Base-by-base conservation (phyloP, 371 early-diverging fungal genomes). In the Lichtheimia ornata region DNA sequence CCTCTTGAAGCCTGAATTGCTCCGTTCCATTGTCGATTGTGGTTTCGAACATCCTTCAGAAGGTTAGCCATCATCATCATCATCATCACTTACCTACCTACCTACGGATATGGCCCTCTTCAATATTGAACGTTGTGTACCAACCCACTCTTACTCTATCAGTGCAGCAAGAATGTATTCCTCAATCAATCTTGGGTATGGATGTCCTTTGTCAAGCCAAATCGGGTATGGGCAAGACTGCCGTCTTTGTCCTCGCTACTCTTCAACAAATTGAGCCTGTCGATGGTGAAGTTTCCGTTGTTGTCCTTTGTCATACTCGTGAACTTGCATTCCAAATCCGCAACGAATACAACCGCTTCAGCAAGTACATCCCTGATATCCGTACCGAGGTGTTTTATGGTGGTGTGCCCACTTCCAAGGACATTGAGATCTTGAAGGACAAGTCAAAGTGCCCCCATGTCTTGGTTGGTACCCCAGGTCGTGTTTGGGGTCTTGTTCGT, bases 161-260 rank as follows among this genome's bases (percentile, higher is more conserved):
- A 93, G 99, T 99, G 40, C 99, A 99, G 79, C 97, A 97, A 74
- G 96, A 96, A 77, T 96, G 97, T 74, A 98, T 99, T 66, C 98
- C 99, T 50, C 96, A 97, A 67, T 96, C 99, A 27, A 93, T 97
- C 63, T 82, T 96, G 61, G 97, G 98, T 62, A 91, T 89, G 84
- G 98, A 98, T 78, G 95, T 99, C 47, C 85, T 99, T 44, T 97
- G 97, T 81, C 99, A 99, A 79, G 99, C 99, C 77, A 98, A 99
- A 83, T 94, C 94, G 64, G 99, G 99, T 77, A 95, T 98, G 94
- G 99, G 99, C 67, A 99, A 99, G 82, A 99, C 99, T 2, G 97
- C 97, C 17, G 98, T 98, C 42, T 99, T 99, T 77, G 97, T 98
- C 5, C 84, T 99, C 50, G 94, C 97, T 12, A 91, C 96, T 13